Evolutionary conservation across 2,329 filamentous ascomycete genomes (phyloP), one percentile per base, ranked within the genome.

Genomic region (Fusarium sulawesiense): DNA sequence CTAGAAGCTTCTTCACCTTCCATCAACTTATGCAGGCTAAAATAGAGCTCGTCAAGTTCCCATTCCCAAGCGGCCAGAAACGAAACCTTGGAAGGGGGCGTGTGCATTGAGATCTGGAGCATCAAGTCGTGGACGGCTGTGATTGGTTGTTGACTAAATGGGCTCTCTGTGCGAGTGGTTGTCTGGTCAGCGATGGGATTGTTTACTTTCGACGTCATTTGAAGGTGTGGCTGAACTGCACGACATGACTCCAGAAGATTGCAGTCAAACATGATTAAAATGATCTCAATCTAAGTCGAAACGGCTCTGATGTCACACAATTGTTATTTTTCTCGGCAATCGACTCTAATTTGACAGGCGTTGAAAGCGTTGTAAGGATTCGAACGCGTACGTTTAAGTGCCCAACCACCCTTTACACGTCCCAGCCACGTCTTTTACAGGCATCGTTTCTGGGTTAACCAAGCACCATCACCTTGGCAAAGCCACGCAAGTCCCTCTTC

Each of bases 171-270:
- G 37, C 23, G 27, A 21, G 41, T 6, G 77, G 77, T 78, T 78
- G 77, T 66, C 67, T 25, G 68, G 76, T 58, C 66, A 72, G 65
- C 62, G 5, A 14, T 9, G 5, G 10, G 29, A 14, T 29, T 78
- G 40, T 77, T 80, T 79, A 79, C 76, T 74, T 72, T 34, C 69
- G 75, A 79, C 76, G 78, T 79, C 77, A 80, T 65, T 49, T 46
- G 10, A 37, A n/a, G 49, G 23, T 62, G 32, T 27, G 50, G 60
- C 41, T 50, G 44, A 16, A 46, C 14, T 41, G 16, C 5, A 27
- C 32, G 20, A 16, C n/a, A 21, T 9, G 13, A 53, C 10, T 18
- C 27, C 9, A 42, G 11, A 13, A 29, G 29, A 7, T 27, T 25
- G 13, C 7, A 11, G 13, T 12, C 12, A 16, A 14, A 27, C 18